These are phyloP conservation scores for Flaveria trinervia DNA, from an alignment of 129 eudicot species.

Conservation along the genomic window DNA sequence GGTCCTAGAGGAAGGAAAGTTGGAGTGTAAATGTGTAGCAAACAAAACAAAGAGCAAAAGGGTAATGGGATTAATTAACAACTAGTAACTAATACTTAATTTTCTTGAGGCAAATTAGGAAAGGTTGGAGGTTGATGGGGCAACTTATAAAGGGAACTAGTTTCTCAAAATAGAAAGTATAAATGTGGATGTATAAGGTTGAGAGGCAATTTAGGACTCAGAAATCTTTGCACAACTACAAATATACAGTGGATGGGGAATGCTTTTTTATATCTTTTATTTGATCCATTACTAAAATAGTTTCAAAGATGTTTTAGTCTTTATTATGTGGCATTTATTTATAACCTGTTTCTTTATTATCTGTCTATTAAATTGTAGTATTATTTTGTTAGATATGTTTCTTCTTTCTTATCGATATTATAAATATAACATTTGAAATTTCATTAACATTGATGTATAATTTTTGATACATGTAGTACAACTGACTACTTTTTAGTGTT, in stretches of 20 bases:
- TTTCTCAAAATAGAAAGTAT: constrained; percentile 29
- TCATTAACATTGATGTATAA: too few relatives aligned
- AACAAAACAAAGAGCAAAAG: constrained; percentile 38
- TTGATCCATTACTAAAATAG: not conserved
- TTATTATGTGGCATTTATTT: not conserved
- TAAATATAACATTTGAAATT: too few relatives aligned
- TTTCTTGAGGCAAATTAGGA: constrained; percentile 29
- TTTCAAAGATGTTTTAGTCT: not conserved
- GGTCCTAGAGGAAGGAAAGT: constrained; percentile 32
- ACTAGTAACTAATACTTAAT: not conserved
- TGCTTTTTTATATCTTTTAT: not conserved
- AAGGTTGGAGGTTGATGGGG: constrained; percentile 8
- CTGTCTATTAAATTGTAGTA: not conserved
- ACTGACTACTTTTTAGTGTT: too few relatives aligned
- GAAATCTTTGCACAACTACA: constrained; percentile 33
- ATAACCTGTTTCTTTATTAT: not conserved
- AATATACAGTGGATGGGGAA: constrained; percentile 22
- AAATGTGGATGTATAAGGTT: not conserved
- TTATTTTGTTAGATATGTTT: too few relatives aligned
- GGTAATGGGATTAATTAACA: constrained; percentile 29
- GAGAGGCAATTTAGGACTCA: constrained; percentile 31
- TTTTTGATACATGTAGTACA: too few relatives aligned
- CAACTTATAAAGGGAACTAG: constrained; percentile 27
- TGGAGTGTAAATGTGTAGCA: constrained; percentile 40
- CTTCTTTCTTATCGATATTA: too few relatives aligned